phyloP scores from a whole-genome alignment of 1,284 basidiomycete genomes.

The Sanghuangporus baumii region DNA sequence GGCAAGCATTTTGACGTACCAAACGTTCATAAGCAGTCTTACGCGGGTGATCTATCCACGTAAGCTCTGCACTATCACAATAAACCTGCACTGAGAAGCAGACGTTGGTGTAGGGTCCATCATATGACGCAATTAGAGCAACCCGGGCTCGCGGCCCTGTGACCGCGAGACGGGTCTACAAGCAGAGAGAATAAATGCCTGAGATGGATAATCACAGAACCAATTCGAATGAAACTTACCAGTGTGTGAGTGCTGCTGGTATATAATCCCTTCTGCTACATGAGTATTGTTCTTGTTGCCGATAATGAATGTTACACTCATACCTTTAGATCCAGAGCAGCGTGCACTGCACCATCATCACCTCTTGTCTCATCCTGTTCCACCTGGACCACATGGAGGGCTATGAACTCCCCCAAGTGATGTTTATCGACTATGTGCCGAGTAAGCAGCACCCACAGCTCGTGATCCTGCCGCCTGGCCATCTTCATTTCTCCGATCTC shows the following conservation, averaged over 20 bases:
- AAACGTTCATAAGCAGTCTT: slow-evolving; percentile 40
- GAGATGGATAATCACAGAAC: neutral
- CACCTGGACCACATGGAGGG: slow-evolving; percentile 46
- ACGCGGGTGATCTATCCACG: slow-evolving; percentile 43
- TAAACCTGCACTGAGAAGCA: slow-evolving; percentile 64
- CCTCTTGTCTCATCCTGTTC: slow-evolving; percentile 32
- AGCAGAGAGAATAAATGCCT: neutral
- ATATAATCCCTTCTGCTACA: slow-evolving; percentile 53
- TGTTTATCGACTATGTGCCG: slow-evolving; percentile 65
- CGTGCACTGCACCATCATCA: slow-evolving; percentile 22
- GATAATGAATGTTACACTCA: neutral
- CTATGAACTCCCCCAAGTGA: slow-evolving; percentile 62
- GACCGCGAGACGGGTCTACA: slow-evolving; percentile 12
- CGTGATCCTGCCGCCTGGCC: slow-evolving; percentile 21
- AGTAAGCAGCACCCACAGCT: slow-evolving; percentile 78
- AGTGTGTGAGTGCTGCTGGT: slow-evolving; percentile 76
- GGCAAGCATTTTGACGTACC: slow-evolving; percentile 26
- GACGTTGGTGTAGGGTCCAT: slow-evolving; percentile 51
- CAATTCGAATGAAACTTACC: slow-evolving; percentile 33
- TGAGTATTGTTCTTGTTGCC: neutral
- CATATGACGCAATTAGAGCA: slow-evolving; percentile 58
- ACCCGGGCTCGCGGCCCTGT: slow-evolving; percentile 34
- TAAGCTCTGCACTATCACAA: slow-evolving; percentile 33
- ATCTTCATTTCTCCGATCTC: neutral
- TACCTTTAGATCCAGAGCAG: slow-evolving; percentile 26